Evolutionary conservation across 2,329 filamentous ascomycete species (phyloP), one percentile per base, ranked within the genome.

Genomic region (Aspergillus latus): DNA sequence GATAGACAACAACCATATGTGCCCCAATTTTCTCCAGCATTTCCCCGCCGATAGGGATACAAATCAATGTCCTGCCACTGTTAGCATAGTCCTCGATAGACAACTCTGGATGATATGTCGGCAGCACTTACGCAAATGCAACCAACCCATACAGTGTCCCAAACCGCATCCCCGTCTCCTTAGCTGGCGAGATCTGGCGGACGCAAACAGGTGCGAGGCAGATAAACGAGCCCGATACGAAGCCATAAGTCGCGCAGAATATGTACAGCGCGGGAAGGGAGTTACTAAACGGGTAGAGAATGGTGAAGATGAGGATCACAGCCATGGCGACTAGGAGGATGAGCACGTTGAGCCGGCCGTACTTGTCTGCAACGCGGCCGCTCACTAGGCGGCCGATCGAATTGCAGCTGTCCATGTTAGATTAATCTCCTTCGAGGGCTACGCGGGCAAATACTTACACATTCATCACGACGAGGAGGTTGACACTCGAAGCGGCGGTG

Each of bases 131-230:
- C 70, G 78, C 74, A 54, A 82, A 75, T 39, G 75, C 77, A 10
- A 77, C 76, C 26, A 80, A 64, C 11, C 78, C 79, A 60, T 80
- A 81, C 65, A 76, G 77, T 2, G 79, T 79, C 0, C 80, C 79
- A 67, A 72, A 78, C 21, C 76, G 75, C 56, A 76, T 66, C 6
- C 78, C 78, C 42, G 79, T 79, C 46, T 80, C 75, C 47, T 78
- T 78, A 0, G 76, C 70, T 21, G 76, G 72, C 15, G 78, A 80
- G 3, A 79, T 74, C 48, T 80, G 76, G 1, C 77, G 76, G 53
- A 81, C 72, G 26, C 79, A 81, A 0, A 78, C 78, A 28, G 70
- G 62, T 1, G 74, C 72, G 0, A 80, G 69, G 9, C 75, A 76
- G 43, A 82, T 69, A 59, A 79, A 81, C 0, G 76, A 77, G 0